Base-by-base conservation (phyloP, 306 rosid species). In the Benincasa hispida region DNA sequence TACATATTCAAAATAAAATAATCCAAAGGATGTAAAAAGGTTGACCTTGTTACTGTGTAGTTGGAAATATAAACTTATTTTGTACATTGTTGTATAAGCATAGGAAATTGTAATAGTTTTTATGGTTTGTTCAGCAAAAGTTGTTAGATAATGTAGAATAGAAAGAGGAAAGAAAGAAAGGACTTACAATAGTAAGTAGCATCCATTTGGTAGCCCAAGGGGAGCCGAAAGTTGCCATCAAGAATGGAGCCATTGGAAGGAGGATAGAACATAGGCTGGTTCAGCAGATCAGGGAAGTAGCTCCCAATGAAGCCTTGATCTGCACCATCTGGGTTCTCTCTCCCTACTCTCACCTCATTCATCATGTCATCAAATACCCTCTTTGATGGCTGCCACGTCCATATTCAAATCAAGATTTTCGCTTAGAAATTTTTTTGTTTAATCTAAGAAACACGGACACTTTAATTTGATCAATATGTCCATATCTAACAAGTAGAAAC, bases 151-250 rank as follows among this genome's bases (percentile, higher is more conserved):
- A 32, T 4, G 35, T 32, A 4, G 0, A 41, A 39, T 6, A 8
- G 14, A 24, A 27, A 53, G 22, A 47, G 17, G 0, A 17, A n/a
- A n/a, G n/a, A n/a, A 18, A 9, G 24, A 24, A 21, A 74, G 77
- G 21, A 77, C 98, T 83, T 59, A 93, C 98, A 94, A 72, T 87
- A 94, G 77, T 94, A 94, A 62, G 99, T 87, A 83, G 99, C 99
- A 83, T 94, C 99, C 99, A 94, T 94, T 77, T 94, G 99, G 78
- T 94, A 94, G 57, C 99, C 99, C 67, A 94, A 86, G 41, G 99
- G 92, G 78, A 94, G 97, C 72, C 99, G 90, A 67, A 84, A 94
- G 48, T 89, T 87, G 73, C 97, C 99, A 76, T 89, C 85, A 54
- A 94, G 99, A 78, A 61, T 84, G 72, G 96, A 83, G 74, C 85